Base-by-base conservation (phyloP, 2,329 filamentous ascomycete genomes). In the Venturiaceae sp. region DNA sequence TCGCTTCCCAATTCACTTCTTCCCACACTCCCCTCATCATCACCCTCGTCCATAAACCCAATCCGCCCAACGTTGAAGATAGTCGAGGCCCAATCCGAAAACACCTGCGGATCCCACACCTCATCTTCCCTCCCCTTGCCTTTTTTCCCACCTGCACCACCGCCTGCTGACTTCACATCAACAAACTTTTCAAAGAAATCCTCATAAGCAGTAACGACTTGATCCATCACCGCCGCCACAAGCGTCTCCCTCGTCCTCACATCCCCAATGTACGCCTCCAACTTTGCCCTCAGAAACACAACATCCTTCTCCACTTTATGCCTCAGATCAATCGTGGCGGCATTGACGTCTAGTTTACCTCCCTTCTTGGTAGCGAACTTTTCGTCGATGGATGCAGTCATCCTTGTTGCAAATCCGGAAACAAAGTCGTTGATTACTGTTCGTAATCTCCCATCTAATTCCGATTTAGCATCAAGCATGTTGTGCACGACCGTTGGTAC, bases 381-480 rank as follows among this genome's bases (percentile, higher is more conserved):
- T 65, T 73, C 61, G 60, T 67, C 59, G 65, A 81, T 61, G 69
- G 72, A 55, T 14, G 75, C 75, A 0, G 80, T 82, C 75, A 87
- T 86, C 46, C 78, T 75, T 0, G 68, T 68, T 1, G 83, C 79
- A 62, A 82, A 84, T 30, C 74, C 73, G 53, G 75, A 77, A n/a
- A 83, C 85, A 63, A 87, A 85, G 60, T 86, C 82, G 59, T 83
- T 85, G 67, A 87, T 87, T 1, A 83, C 81, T 5, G 78, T 80
- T 41, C 84, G 72, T 7, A 87, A 74, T 7, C 80, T 75, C 0
- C 81, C 82, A 63, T 87, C 84, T 0, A 87, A 75, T 67, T 87
- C 84, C 11, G 82, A 83, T 71, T 87, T 87, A 21, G 84, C 84
- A 66, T 87, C 84, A 16, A 87, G 77, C 84, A 87, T 87, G 66